Evolutionary conservation across 2,329 filamentous ascomycete genomes (phyloP).

Genomic region (Ilyonectria mors-panacis): DNA sequence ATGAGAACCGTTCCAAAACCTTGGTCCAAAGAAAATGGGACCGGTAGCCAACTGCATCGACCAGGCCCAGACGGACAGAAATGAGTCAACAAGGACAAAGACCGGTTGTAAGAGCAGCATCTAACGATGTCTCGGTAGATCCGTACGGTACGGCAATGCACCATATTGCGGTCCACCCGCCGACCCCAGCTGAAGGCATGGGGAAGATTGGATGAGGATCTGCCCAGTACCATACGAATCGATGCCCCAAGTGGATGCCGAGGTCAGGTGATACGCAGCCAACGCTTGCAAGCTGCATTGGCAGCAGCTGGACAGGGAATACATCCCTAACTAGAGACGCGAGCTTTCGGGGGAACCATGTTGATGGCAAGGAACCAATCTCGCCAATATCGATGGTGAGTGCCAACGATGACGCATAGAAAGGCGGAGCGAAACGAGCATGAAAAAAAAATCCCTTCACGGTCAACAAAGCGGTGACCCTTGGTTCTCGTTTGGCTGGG

Average conservation of each 20-base stretch:
- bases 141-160: neutral
- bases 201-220: slow-evolving; percentile 8
- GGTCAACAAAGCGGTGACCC: slow-evolving; percentile 10
- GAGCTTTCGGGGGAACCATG: slow-evolving; percentile 17
- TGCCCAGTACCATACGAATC: slow-evolving; percentile 23
- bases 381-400: slow-evolving; percentile 18
- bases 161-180: neutral
- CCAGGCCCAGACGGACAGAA: neutral
- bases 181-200: slow-evolving; percentile 3
- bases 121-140: slow-evolving; percentile 3
- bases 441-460: slow-evolving; percentile 1
- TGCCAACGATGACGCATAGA: slow-evolving; percentile 19
- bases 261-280: slow-evolving; percentile 46
- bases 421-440: slow-evolving; percentile 10
- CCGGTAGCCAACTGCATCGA: neutral
- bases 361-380: neutral
- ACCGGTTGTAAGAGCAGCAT: neutral
- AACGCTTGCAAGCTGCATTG: slow-evolving; percentile 44
- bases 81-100: neutral
- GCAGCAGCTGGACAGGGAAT: slow-evolving; percentile 29
- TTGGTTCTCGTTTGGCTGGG: slow-evolving; percentile 17
- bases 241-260: slow-evolving; percentile 28
- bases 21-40: neutral
- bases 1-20: neutral
- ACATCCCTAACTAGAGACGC: slow-evolving; percentile 15